Base-by-base conservation (phyloP, 176 grass and related monocot species). In the Rhynchospora tenuis region DNA sequence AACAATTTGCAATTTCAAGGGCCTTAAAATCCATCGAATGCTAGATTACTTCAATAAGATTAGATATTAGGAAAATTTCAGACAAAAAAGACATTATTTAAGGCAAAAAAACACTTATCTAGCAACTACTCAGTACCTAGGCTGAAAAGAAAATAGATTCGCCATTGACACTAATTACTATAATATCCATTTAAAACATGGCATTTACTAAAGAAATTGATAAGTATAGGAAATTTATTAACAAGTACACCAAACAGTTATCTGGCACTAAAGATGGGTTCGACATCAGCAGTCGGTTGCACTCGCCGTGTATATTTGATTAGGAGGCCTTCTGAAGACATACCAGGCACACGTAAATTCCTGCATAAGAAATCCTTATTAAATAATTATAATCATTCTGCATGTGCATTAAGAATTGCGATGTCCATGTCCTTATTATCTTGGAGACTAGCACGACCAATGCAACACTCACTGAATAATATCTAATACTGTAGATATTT, bases 271-370 rank as follows among this genome's bases (percentile, higher is more conserved):
- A 98, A 98, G 86, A 90, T 90, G 16, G 95, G 92, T 14, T 93
- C 95, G 1, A 68, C 82, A 8, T 95, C 91, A 60, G 95, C 89
- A 6, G 51, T 93, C 75, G 92, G 90, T 20, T 98, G 95, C 4
- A 85, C 91, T 87, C 86, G 85, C 90, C 95, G 88, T 13, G 95
- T 91, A 48, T 95, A 93, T 86, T 98, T 98, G 46, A 98, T 95
- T n/a, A 98, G 92, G 86, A 98, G 81, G 59, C 95, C 92, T 95
- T 98, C 95, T 11, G 84, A 93, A 60, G 95, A 98, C 1, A 87
- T 22, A 60, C 89, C 92, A 23, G 95, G 92, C n/a, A 91, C 64
- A 0, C 84, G 64, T 85, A 95, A 81, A 63, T 95, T 89, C 87
- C 95, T 98, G 71, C 19, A 80, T 44, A 43, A 29, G 0, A 72